A percentile compares a stretch with the other conserved stretches of the same genome.
Evolutionary conservation across 805 yeast genomes (phyloP).

Genomic region (Kluyveromyces starmeri): DNA sequence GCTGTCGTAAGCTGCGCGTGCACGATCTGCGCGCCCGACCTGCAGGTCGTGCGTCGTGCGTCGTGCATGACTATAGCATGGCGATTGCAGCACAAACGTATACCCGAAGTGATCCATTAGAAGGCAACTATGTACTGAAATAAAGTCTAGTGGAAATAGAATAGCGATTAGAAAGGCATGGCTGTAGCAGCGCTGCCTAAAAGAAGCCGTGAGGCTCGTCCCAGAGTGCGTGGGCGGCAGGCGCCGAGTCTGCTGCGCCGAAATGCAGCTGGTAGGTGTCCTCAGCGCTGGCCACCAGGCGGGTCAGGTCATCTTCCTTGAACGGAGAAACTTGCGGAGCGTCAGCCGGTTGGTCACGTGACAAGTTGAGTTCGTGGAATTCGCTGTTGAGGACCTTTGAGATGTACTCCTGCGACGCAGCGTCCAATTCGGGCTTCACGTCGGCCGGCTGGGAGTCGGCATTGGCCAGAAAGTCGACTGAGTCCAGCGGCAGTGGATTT

Average conservation of each 20-base stretch:
- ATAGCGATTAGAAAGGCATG: no score
- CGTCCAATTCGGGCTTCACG: background rate
- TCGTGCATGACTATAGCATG: no score
- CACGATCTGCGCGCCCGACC: no score
- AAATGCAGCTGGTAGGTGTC: background rate
- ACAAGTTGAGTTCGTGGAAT: slow-evolving; percentile 1
- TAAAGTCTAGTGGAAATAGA: no score
- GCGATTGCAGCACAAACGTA: no score
- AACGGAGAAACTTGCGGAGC: background rate
- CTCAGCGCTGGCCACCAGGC: background rate
- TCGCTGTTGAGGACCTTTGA: slow-evolving; percentile 2
- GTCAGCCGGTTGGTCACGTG: background rate
- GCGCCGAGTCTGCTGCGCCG: background rate
- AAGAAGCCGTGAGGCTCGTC: slow-evolving; percentile 2
- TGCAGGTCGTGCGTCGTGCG: no score
- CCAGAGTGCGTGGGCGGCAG: slow-evolving; percentile 1
- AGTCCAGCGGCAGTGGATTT: background rate
- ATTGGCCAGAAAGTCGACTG: background rate
- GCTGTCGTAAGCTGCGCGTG: no score
- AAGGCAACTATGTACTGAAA: no score
- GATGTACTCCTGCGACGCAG: slow-evolving; percentile 1
- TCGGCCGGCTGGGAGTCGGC: background rate
- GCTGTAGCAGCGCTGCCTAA: no score
- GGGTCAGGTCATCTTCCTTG: background rate
- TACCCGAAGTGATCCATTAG: no score